Conservation (phyloP, 2,329 filamentous ascomycete genomes). For the Fusarium mundagurra region DNA sequence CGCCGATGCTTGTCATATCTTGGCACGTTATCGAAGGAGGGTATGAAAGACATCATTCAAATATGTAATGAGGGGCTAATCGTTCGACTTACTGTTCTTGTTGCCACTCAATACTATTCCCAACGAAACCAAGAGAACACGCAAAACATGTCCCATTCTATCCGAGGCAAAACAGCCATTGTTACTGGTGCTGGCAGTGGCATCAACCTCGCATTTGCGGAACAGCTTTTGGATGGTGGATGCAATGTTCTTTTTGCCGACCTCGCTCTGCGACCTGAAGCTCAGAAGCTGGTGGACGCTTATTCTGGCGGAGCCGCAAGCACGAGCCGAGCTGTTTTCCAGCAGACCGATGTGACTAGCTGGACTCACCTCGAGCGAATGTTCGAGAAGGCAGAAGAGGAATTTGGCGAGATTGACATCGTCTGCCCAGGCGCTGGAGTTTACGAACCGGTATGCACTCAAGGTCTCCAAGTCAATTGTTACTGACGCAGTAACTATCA, state of each 20-base stretch:
- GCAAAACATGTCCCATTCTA: neutral
- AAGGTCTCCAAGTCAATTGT: accelerated
- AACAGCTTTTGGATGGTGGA: neutral
- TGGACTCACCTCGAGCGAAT: neutral
- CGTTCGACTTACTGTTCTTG: neutral
- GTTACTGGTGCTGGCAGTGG: neutral
- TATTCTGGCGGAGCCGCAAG: neutral
- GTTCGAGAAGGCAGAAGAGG: neutral
- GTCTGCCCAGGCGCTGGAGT: neutral
- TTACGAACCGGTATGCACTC: neutral
- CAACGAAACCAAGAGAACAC: neutral
- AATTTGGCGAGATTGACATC: neutral
- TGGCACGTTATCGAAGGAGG: neutral
- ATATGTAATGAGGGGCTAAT: neutral
- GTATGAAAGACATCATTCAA: neutral
- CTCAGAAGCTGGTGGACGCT: neutral
- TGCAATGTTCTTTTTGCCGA: neutral
- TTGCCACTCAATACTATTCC: neutral
- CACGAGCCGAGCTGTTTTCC: neutral
- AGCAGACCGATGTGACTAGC: neutral
- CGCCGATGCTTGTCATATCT: neutral
- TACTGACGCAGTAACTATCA: neutral
- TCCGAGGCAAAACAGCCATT: neutral
- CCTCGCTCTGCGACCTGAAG: neutral
- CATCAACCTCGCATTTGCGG: neutral